These are phyloP conservation scores for Salix caprea DNA, from an alignment of 345 rosid species.

Conservation along the genomic window DNA sequence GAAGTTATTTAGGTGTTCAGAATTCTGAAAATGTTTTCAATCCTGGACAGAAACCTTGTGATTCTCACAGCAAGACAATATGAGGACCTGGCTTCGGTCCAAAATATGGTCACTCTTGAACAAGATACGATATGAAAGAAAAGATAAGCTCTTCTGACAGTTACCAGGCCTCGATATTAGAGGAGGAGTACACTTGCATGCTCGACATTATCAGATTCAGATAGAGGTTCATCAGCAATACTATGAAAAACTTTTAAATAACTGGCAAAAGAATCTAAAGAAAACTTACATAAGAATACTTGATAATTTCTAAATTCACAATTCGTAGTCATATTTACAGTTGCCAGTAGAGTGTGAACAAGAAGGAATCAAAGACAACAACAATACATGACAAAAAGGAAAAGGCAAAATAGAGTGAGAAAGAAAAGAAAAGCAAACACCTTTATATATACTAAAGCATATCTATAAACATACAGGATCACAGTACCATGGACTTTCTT, in stretches of 20 bases:
- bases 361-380: background rate
- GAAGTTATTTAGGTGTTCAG: background rate
- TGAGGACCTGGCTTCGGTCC: background rate
- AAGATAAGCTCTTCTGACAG: background rate
- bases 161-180: background rate
- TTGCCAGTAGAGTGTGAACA: constrained; percentile 16
- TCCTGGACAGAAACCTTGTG: background rate
- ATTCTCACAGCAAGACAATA: background rate
- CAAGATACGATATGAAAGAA: background rate
- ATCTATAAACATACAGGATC: constrained; percentile 30
- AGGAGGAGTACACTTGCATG: background rate
- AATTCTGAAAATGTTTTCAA: background rate
- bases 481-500: constrained; percentile 30
- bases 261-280: background rate
- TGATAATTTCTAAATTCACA: background rate
- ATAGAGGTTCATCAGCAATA: background rate
- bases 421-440: constrained; percentile 22
- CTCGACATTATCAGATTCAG: background rate
- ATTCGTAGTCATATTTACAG: constrained; percentile 28
- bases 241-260: background rate
- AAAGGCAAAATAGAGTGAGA: background rate
- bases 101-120: background rate
- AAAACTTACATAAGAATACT: background rate
- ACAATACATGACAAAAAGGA: background rate
- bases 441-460: constrained; percentile 25